These are phyloP conservation scores for Rubus idaeus DNA, from an alignment of 306 rosid genomes.

Conservation along the genomic window DNA sequence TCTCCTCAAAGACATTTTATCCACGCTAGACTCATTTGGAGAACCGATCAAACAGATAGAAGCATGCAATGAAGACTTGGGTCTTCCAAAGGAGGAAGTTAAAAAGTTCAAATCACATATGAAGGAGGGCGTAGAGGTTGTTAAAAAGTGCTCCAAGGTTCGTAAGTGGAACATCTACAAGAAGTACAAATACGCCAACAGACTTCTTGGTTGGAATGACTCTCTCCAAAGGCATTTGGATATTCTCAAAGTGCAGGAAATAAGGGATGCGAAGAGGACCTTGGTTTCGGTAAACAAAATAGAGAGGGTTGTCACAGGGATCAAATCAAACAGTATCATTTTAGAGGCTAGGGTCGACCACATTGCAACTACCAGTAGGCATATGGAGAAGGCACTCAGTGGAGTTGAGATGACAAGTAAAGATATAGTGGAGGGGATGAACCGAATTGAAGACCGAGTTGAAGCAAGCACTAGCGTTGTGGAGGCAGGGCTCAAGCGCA, in stretches of 20 bases:
- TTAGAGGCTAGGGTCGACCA: neutral
- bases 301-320: neutral
- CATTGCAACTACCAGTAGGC: neutral
- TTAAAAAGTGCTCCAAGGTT: neutral
- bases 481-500: neutral
- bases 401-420: neutral
- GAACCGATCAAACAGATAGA: slow-evolving; percentile 10
- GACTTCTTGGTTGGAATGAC: slow-evolving; percentile 35
- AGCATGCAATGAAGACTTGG: neutral
- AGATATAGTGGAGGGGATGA: neutral
- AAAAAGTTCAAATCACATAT: neutral
- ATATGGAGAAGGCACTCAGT: neutral
- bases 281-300: neutral
- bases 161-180: neutral
- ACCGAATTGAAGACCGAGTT: neutral
- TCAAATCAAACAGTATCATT: neutral
- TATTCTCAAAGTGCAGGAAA: slow-evolving; percentile 15
- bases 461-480: neutral
- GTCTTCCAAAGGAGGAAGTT: neutral
- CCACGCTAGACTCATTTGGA: neutral
- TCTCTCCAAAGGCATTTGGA: slow-evolving; percentile 16
- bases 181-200: slow-evolving; percentile 4
- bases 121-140: neutral
- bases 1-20: neutral
- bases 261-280: slow-evolving; percentile 22